phyloP scores from a whole-genome alignment of 768 basidiomycete species.

The Pholiota molesta region DNA sequence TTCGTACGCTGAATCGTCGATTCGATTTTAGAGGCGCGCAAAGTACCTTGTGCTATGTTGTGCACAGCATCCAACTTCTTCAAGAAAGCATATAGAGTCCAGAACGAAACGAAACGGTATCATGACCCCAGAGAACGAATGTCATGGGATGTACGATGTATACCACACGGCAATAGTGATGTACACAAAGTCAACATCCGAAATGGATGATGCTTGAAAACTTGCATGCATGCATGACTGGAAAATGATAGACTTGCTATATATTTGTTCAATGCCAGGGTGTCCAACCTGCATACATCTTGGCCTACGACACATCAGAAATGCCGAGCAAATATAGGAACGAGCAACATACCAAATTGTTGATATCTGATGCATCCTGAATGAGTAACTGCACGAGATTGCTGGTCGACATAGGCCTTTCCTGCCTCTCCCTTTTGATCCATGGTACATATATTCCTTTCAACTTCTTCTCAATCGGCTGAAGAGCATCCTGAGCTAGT shows the following conservation, averaged over 20 bases:
- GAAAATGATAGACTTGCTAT: neutral
- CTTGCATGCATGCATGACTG: neutral
- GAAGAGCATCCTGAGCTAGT: conserved; percentile 76
- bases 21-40: neutral
- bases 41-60: neutral
- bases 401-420: conserved; percentile 69
- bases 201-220: no score
- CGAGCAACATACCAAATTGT: conserved; percentile 56
- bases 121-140: neutral
- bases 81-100: neutral
- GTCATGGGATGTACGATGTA: no score
- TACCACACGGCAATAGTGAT: no score
- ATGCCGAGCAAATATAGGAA: conserved; percentile 11
- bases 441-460: conserved; percentile 65
- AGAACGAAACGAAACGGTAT: neutral
- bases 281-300: conserved; percentile 93
- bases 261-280: conserved; percentile 67
- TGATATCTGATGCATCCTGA: conserved; percentile 77
- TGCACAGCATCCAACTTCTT: neutral
- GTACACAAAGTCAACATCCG: no score
- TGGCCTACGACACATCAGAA: conserved; percentile 49
- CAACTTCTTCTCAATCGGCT: conserved; percentile 84
- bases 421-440: conserved; percentile 51
- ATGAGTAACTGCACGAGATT: conserved; percentile 93
- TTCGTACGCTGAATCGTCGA: neutral